Base-by-base conservation (phyloP, 768 basidiomycete species). In the Tulasnella calospora region DNA sequence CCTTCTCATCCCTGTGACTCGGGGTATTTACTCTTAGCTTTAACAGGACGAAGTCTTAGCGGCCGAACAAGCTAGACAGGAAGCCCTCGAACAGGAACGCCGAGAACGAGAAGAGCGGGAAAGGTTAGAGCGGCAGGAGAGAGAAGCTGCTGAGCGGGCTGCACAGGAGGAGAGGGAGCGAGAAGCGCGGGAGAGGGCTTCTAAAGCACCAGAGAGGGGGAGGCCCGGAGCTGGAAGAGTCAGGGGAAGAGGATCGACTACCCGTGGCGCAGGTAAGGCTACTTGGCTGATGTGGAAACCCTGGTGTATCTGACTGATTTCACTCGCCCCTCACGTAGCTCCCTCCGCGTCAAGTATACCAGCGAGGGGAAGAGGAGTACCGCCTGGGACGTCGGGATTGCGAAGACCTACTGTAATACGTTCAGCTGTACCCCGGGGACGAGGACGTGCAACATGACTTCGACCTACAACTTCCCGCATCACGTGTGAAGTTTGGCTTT, bases 91-190 rank as follows among this genome's bases (percentile, higher is more conserved):
- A 44, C 73, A 57, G 21, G 78, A 80, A 55, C 74, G 74, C 33
- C 41, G 51, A 38, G 69, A 75, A 55, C 76, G 47, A 33, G 79
- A 79, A 33, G 79, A 80, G 38, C 67, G 74, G 15, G 80, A 81
- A 38, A 27, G 78, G 23, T 19, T 67, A 23, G 78, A 74, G 47
- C 71, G 71, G 27, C 47, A 57, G 12, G 80, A 80, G 61, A 70
- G 57, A 46, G 80, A 80, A 71, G 44, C 77, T 8, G 70, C 67
- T n/a, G 80, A 78, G 41, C n/a, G 57, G 27, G 79, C 79, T 55
- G 70, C 51, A 41, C 75, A 69, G 73, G 79, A 80, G 70, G 73
- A 70, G 36, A 55, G 74, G 10, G 72, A 74, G 55, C 47, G 41
- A 17, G 79, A 79, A 51, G 71, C 79, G 38, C 47, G 67, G 21